Conservation (phyloP, 495 filamentous ascomycete species). For the Penicillium paradoxum region DNA sequence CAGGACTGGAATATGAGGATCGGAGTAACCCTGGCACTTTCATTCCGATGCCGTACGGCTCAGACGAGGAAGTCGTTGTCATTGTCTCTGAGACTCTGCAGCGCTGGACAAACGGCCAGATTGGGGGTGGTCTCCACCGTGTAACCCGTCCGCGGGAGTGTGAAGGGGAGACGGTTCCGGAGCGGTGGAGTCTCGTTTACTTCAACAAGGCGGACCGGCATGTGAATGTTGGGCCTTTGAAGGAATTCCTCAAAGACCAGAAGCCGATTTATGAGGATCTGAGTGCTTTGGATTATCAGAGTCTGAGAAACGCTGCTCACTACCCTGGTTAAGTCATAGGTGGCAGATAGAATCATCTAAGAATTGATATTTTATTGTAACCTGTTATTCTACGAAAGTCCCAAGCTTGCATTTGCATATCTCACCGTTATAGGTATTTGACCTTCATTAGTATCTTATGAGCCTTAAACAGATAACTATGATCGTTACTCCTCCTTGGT, state of each 20-base stretch:
- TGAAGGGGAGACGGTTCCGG: constrained; percentile 1
- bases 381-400: neutral
- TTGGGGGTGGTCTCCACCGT: constrained; percentile 43
- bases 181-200: constrained; percentile 1
- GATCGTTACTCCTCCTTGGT: too few species aligned
- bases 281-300: constrained; percentile 10
- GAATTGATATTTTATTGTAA: too few species aligned
- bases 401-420: neutral
- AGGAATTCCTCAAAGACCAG: constrained; percentile 1
- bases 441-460: too few species aligned
- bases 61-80: constrained; percentile 36
- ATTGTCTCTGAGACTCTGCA: constrained; percentile 25
- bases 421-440: too few species aligned
- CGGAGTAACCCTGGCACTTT: constrained; percentile 6
- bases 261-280: constrained; percentile 5
- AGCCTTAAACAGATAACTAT: too few species aligned
- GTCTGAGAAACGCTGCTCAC: neutral
- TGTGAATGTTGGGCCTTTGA: constrained; percentile 5
- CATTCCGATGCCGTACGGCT: constrained; percentile 4
- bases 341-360: neutral
- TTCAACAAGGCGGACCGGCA: constrained; percentile 9
- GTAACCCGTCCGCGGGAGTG: constrained; percentile 18
- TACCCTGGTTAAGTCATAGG: neutral
- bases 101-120: constrained; percentile 26
- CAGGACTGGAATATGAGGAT: constrained; percentile 35